phyloP scores from a whole-genome alignment of 1,139 yeast genomes.

The Petasospora fabianii region DNA sequence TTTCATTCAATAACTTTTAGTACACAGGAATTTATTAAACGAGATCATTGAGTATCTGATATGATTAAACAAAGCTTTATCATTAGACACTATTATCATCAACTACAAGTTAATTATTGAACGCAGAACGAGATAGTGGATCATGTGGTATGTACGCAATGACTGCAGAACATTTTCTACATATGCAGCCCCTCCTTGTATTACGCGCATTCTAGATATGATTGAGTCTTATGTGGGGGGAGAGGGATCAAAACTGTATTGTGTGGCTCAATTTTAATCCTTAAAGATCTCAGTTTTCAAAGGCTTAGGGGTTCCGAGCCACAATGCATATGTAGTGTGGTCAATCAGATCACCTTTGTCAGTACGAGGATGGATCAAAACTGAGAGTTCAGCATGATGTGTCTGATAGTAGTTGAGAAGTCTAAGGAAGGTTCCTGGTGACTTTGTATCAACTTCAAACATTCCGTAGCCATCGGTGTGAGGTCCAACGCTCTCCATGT shows the following conservation, averaged over 20 bases:
- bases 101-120: too few relatives aligned
- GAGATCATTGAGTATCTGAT: too few relatives aligned
- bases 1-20: too few relatives aligned
- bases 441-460: slow-evolving; percentile 38
- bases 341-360: slow-evolving; percentile 38
- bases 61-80: too few relatives aligned
- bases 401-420: slow-evolving; percentile 37
- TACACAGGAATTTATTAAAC: too few relatives aligned
- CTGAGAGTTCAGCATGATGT: slow-evolving; percentile 48
- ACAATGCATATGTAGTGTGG: slow-evolving; percentile 50
- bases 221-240: too few relatives aligned
- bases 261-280: not conserved
- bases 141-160: not conserved
- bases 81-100: too few relatives aligned
- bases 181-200: too few relatives aligned
- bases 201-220: not conserved
- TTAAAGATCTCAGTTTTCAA: slow-evolving; percentile 14
- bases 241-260: too few relatives aligned
- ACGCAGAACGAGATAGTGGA: too few relatives aligned
- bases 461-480: slow-evolving; percentile 43
- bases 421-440: slow-evolving; percentile 32
- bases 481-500: slow-evolving; percentile 55
- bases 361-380: slow-evolving; percentile 49
- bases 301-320: slow-evolving; percentile 44
- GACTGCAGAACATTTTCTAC: too few relatives aligned